phyloP scores from a whole-genome alignment of 2,329 filamentous ascomycete genomes.

The Hawksworthiomyces lignivorus region DNA sequence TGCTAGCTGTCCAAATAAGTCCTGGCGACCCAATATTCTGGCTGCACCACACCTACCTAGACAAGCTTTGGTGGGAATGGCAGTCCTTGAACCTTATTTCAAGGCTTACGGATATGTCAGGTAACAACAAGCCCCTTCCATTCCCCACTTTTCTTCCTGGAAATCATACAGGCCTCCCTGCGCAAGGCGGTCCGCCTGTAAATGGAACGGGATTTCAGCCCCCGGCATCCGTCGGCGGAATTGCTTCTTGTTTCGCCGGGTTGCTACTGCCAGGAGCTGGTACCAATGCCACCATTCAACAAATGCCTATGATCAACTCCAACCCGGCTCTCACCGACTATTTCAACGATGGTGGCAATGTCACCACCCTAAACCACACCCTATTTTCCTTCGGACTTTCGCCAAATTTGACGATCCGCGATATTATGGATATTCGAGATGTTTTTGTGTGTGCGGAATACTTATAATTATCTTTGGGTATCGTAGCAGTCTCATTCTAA shows the following conservation, averaged over 20 bases:
- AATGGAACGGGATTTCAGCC: too few relatives aligned
- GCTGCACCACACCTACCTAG: constrained; percentile 27
- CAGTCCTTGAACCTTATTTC: constrained; percentile 18
- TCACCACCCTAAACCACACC: constrained; percentile 8
- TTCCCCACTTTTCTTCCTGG: background rate
- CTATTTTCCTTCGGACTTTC: constrained; percentile 6
- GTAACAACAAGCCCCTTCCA: background rate
- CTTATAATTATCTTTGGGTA: too few relatives aligned
- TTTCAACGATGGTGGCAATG: background rate
- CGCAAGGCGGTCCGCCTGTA: too few relatives aligned
- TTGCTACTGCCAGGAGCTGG: too few relatives aligned
- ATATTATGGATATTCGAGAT: constrained; percentile 13
- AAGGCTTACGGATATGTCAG: constrained; percentile 12
- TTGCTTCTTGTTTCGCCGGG: too few relatives aligned
- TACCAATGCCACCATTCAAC: background rate
- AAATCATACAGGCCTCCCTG: background rate
- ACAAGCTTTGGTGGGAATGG: constrained; percentile 27
- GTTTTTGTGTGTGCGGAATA: constrained; percentile 10
- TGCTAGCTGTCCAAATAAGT: constrained; percentile 22
- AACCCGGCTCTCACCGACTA: background rate
- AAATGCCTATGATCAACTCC: background rate
- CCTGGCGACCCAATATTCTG: constrained; percentile 29
- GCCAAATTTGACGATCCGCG: constrained; percentile 5
- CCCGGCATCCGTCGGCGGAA: too few relatives aligned
- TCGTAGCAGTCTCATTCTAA: too few relatives aligned